Base-by-base conservation (phyloP, 2,329 filamentous ascomycete genomes). In the Calonectria pauciramosa region DNA sequence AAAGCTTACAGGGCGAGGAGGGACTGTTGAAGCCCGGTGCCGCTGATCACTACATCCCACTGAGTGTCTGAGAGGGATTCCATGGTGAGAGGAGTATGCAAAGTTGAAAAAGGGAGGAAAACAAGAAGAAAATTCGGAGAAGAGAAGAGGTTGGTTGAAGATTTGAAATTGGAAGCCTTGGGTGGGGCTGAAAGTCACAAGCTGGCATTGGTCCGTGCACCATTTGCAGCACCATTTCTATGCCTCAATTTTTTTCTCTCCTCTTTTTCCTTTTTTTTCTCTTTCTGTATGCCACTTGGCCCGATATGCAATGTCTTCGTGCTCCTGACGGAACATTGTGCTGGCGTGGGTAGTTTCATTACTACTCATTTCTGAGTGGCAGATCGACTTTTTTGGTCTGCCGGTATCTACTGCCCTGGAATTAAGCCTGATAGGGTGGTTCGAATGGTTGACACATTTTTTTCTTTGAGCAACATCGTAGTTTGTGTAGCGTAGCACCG, bases 381-480 rank as follows among this genome's bases (percentile, higher is more conserved):
- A 94, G 92, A 94, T 86, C 80, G 85, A 91, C 76, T 80, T 82
- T 82, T 63, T 68, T 70, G 49, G 85, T 91, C 93, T 89, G 91
- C 93, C 93, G 93, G 94, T 95, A 95, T 95, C 94, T 95, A 93
- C 94, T 94, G 92, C 93, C 93, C 93, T 94, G 90, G 93, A 95
- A 91, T 93, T 86, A 86, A 86, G 84, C 89, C 89, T 95, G 94
- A 95, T 91, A 92, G 92, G 92, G 93, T 92, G 89, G 94, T 93
- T 95, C 94, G 94, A 94, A 93, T 92, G 92, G 92, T 92, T 90
- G 93, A 92, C 91, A 95, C 93, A 95, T 88, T 81, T 80, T 67
- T 70, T 23, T 11, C 28, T 28, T 51, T 38, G 32, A 51, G n/a
- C 41, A 36, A 41, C 34, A 34, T 20, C 34, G 36, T 71, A 52